phyloP scores from a whole-genome alignment of 306 rosid species.

The Hippophae tibetana region DNA sequence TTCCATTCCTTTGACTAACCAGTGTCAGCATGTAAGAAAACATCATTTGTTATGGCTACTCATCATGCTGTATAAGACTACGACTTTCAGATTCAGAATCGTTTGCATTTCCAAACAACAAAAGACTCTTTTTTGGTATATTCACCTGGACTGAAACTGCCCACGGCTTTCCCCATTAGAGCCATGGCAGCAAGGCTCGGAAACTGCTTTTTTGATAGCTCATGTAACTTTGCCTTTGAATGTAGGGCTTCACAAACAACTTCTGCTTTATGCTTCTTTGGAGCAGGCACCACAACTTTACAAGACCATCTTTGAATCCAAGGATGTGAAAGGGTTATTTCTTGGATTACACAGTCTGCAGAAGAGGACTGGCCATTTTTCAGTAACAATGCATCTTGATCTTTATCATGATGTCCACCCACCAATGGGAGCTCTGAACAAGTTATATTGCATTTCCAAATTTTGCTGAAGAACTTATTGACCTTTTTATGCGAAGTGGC shows the following conservation, averaged over 20 bases:
- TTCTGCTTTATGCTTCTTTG: slow-evolving; percentile 24
- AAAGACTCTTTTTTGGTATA: slow-evolving; percentile 43
- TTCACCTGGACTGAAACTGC: slow-evolving; percentile 38
- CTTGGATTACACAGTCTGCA: slow-evolving; percentile 29
- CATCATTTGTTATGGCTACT: too few species aligned
- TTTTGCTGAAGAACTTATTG: slow-evolving; percentile 20
- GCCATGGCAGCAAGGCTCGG: slow-evolving; percentile 97
- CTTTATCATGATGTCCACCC: slow-evolving; percentile 22
- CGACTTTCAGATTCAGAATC: slow-evolving; percentile 7
- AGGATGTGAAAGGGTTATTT: slow-evolving; percentile 56
- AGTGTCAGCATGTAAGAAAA: too few species aligned
- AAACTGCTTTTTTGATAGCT: slow-evolving; percentile 45
- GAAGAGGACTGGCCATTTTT: slow-evolving; percentile 25
- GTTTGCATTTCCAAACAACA: slow-evolving; percentile 53
- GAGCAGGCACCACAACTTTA: slow-evolving; percentile 20
- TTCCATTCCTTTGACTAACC: too few species aligned
- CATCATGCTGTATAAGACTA: neutral
- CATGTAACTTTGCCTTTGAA: slow-evolving; percentile 20
- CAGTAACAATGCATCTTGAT: slow-evolving; percentile 17
- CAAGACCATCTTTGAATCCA: slow-evolving; percentile 80
- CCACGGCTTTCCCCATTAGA: slow-evolving; percentile 72
- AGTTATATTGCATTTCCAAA: slow-evolving; percentile 22
- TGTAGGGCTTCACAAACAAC: slow-evolving; percentile 29
- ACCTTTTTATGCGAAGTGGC: slow-evolving; percentile 36
- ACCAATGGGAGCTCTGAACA: slow-evolving; percentile 29